Percentiles rank a stretch among this genome's conserved stretches.
Evolutionary conservation across 1,139 yeast genomes (phyloP).

Genomic region (Geotrichum reessii): DNA sequence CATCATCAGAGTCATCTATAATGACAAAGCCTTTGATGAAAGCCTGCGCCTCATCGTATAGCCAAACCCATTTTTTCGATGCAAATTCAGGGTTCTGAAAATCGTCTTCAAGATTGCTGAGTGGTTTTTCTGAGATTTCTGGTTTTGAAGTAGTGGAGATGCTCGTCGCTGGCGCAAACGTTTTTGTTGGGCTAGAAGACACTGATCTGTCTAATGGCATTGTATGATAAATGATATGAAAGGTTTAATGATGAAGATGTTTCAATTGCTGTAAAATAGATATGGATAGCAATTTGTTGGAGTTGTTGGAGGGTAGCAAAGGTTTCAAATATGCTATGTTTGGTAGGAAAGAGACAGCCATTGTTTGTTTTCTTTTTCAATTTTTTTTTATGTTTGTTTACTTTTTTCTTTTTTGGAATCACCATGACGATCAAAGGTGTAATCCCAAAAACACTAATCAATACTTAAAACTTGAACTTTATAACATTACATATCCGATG

Average conservation of each 20-base stretch:
- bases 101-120: constrained; percentile 1
- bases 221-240: not conserved
- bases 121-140: not conserved
- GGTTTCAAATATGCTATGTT: not conserved
- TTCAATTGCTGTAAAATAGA: not conserved
- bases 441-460: too few relatives aligned
- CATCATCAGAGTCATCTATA: constrained; percentile 34
- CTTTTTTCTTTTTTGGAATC: not conserved
- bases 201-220: constrained; percentile 2
- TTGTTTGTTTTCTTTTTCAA: not conserved
- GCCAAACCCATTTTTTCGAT: constrained; percentile 71
- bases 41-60: constrained; percentile 59
- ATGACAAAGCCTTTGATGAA: constrained; percentile 67
- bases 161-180: constrained; percentile 17
- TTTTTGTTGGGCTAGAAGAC: constrained; percentile 3
- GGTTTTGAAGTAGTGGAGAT: constrained; percentile 9
- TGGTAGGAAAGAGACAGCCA: not conserved
- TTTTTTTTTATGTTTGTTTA: not conserved
- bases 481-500: not conserved
- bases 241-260: not conserved
- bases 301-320: not conserved
- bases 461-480: not conserved
- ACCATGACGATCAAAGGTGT: not conserved
- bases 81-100: constrained; percentile 45
- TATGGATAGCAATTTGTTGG: not conserved